Conservation (phyloP, 176 grass and related monocot genomes). For the Stipa capillata region DNA sequence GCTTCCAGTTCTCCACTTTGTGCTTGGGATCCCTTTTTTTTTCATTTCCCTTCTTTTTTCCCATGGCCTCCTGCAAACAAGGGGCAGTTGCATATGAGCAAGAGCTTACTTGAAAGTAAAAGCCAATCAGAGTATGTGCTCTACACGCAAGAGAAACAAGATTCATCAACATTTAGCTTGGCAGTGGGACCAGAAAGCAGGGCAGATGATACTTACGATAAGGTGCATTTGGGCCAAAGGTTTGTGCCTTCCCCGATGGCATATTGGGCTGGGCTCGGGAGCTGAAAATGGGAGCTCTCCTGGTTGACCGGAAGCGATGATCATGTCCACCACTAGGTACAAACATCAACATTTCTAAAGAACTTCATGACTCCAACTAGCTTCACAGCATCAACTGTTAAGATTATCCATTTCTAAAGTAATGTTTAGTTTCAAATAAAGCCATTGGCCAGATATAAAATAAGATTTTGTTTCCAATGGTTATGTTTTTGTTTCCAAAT, state of each 20-base stretch:
- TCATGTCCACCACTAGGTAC: background rate
- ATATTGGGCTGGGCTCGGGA: background rate
- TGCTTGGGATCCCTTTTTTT: background rate
- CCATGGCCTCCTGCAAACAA: background rate
- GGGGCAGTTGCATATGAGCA: background rate
- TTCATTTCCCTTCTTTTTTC: background rate
- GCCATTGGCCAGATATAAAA: background rate
- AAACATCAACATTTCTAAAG: background rate
- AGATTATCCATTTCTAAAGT: too few relatives aligned
- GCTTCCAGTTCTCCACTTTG: background rate
- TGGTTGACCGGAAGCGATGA: background rate
- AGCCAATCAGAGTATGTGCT: background rate
- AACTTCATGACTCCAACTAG: background rate
- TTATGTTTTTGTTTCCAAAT: background rate
- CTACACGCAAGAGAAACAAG: background rate
- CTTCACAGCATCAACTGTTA: background rate
- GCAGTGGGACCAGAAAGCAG: background rate
- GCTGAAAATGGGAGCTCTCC: background rate
- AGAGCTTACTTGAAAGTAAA: slow-evolving; percentile 7
- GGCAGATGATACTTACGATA: background rate
- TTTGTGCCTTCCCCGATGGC: background rate
- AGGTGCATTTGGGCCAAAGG: background rate
- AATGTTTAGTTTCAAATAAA: background rate
- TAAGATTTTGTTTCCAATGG: slow-evolving; percentile 1
- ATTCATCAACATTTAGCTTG: background rate